phyloP scores from a whole-genome alignment of 345 rosid species.

The Aquilaria malaccensis region DNA sequence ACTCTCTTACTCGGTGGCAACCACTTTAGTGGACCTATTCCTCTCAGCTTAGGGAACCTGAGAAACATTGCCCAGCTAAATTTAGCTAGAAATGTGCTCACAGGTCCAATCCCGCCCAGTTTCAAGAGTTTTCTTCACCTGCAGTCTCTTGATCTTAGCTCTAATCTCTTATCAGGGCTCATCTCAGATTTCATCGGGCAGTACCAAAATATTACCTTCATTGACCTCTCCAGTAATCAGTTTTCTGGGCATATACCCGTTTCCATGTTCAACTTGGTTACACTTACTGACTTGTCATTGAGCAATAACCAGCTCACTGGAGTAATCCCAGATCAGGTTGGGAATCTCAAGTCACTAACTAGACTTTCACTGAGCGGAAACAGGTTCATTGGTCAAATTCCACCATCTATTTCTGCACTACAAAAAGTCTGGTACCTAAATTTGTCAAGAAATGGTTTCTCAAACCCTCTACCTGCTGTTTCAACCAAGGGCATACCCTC shows the following conservation, averaged over 20 bases:
- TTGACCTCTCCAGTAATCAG: slow-evolving; percentile 65
- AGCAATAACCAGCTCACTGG: slow-evolving; percentile 61
- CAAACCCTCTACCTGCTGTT: slow-evolving; percentile 58
- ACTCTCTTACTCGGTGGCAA: slow-evolving; percentile 63
- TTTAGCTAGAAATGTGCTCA: slow-evolving; percentile 51
- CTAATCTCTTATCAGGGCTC: slow-evolving; percentile 55
- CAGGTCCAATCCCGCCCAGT: slow-evolving; percentile 64
- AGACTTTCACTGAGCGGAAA: slow-evolving; percentile 58
- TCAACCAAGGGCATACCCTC: slow-evolving; percentile 53
- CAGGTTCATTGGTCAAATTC: slow-evolving; percentile 61
- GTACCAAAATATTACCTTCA: slow-evolving; percentile 39
- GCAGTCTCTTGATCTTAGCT: slow-evolving; percentile 74
- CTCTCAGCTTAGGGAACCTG: slow-evolving; percentile 54
- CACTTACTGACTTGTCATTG: slow-evolving; percentile 51
- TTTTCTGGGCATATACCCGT: slow-evolving; percentile 52
- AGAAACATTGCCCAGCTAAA: slow-evolving; percentile 33
- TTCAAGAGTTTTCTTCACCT: slow-evolving; percentile 38
- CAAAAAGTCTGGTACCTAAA: slow-evolving; percentile 85
- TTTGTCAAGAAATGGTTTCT: slow-evolving; percentile 67
- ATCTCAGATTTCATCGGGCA: slow-evolving; percentile 51
- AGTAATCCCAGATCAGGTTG: slow-evolving; percentile 56
- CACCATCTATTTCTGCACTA: slow-evolving; percentile 51
- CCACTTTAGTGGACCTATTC: slow-evolving; percentile 55
- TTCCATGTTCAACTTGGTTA: slow-evolving; percentile 48
- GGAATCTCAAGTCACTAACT: slow-evolving; percentile 56